Base-by-base conservation (phyloP, 108 stramenopile species). In the Nitzschia palea region DNA sequence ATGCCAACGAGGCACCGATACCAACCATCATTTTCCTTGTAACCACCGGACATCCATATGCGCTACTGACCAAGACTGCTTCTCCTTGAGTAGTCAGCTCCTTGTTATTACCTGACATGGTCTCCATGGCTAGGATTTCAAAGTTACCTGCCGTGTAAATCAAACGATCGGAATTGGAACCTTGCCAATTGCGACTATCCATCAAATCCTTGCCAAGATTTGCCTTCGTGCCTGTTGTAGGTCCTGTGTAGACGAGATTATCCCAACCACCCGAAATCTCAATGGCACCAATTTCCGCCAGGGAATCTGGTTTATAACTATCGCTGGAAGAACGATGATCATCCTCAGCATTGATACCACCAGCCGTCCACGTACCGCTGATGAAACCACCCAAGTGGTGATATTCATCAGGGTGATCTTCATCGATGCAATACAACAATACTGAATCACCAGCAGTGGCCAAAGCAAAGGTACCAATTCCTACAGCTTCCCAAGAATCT, bases 161-260 rank as follows among this genome's bases (percentile, higher is more conserved):
- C 23, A 56, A 4, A n/a, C 55, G 28, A 33, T 56, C 59, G 9
- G 35, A 27, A 42, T 75, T 60, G 29, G 57, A 63, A 33, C 74
- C 74, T 44, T 55, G 20, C 74, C 74, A 75, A 37, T 68, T 62
- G 3, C 15, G 31, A 10, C n/a, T 33, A 37, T 75, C 47, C 2
- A 26, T 20, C 17, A 75, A 23, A 1, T n/a, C 22, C 1, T n/a
- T 0, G 25, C 51, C 31, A 14, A 68, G 32, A 0, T 33, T 26
- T 20, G 22, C 26, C 33, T 75, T 75, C n/a, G 18, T 55, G 5
- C 44, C 62, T 15, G 6, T 20, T 27, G 52, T 66, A 3, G 67
- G 29, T 32, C 76, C 76, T 1, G 6, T 44, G 44, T 77, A 77
- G 48, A 40, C 55, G 44, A 69, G 65, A 51, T 66, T 77, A 51